Percentiles rank a stretch among this genome's conserved stretches.
Evolutionary conservation across 1,284 basidiomycete species (phyloP).

Genomic region (Cryptococcus sp.): DNA sequence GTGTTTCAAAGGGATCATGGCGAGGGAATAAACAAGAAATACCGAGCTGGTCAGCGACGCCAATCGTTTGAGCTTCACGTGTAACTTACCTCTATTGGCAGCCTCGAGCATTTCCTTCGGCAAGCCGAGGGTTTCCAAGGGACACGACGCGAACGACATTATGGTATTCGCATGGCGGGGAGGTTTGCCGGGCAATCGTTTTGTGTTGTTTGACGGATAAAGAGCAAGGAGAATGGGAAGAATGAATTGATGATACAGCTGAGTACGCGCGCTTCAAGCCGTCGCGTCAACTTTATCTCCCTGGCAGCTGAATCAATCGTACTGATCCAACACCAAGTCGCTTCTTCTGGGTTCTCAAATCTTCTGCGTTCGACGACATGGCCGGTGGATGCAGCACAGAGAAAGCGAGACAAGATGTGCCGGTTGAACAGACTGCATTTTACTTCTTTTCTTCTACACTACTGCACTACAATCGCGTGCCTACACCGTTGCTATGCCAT

Average conservation of each 20-base stretch:
- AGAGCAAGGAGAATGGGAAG: not conserved
- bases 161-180: not conserved
- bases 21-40: not conserved
- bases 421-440: constrained; percentile 52
- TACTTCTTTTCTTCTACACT: constrained; percentile 22
- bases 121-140: constrained; percentile 32
- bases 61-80: not conserved
- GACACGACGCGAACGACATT: constrained; percentile 41
- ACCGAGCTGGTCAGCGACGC: constrained; percentile 6
- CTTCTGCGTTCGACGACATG: too few species aligned
- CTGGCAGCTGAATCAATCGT: too few species aligned
- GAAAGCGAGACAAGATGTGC: constrained; percentile 15
- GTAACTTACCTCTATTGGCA: constrained; percentile 32
- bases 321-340: too few species aligned
- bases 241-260: too few species aligned
- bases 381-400: not conserved
- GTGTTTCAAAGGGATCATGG: not conserved
- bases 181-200: not conserved
- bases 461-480: constrained; percentile 1
- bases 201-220: not conserved
- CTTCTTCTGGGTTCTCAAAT: too few species aligned
- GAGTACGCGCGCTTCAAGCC: too few species aligned
- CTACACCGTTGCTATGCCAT: constrained; percentile 2
- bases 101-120: constrained; percentile 24
- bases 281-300: too few species aligned